phyloP scores from a whole-genome alignment of 129 eudicot genomes.

The Pittosporum tobira region DNA sequence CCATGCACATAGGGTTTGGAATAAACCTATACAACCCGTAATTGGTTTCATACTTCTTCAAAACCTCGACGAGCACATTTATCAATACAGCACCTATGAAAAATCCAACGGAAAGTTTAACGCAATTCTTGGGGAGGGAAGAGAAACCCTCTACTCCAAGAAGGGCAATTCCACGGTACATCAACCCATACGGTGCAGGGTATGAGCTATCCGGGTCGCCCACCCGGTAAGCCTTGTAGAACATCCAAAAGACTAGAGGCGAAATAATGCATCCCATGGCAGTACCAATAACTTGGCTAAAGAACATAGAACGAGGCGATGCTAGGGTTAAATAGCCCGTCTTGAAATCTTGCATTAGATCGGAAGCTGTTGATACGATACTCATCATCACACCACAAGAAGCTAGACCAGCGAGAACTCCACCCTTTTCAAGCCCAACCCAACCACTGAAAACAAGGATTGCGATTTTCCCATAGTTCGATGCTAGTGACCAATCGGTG shows the following conservation, averaged over 20 bases:
- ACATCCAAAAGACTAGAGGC: constrained; percentile 59
- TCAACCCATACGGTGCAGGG: constrained; percentile 53
- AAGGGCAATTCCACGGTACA: constrained; percentile 53
- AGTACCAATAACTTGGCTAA: constrained; percentile 60
- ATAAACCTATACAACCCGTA: constrained; percentile 40
- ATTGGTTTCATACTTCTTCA: constrained; percentile 36
- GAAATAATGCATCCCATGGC: constrained; percentile 54
- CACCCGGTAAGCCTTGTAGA: constrained; percentile 43
- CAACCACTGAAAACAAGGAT: constrained; percentile 47
- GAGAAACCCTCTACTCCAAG: constrained; percentile 59
- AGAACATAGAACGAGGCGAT: constrained; percentile 68
- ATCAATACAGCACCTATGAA: constrained; percentile 32
- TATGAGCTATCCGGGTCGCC: constrained; percentile 55
- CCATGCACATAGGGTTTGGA: constrained; percentile 76
- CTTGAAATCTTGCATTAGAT: constrained; percentile 32
- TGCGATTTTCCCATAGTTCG: constrained; percentile 57
- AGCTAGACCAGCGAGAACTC: constrained; percentile 71
- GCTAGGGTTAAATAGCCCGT: constrained; percentile 49
- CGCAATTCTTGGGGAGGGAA: constrained; percentile 56
- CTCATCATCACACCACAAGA: constrained; percentile 73
- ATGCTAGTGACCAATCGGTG: constrained; percentile 63
- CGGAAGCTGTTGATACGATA: constrained; percentile 54
- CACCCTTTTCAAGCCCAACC: constrained; percentile 54
- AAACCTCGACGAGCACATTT: constrained; percentile 13
- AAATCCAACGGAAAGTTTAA: constrained; percentile 30